phyloP scores from a whole-genome alignment of 345 rosid species.

The Rhodamnia argentea region DNA sequence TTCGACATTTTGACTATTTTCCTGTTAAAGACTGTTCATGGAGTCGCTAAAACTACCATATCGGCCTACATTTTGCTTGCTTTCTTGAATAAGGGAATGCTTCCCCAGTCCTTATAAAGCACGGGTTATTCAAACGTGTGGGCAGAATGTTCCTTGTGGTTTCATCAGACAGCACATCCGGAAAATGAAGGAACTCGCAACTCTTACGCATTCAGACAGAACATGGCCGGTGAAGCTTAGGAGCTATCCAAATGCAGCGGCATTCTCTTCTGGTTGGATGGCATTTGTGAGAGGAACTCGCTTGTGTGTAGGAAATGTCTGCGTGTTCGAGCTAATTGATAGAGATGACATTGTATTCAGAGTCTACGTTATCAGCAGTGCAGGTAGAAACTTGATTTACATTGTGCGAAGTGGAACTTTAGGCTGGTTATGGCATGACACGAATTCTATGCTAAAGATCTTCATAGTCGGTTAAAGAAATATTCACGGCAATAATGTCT shows the following conservation, averaged over 20 bases:
- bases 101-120: neutral
- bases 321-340: neutral
- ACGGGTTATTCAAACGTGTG: neutral
- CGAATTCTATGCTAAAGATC: neutral
- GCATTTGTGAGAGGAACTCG: neutral
- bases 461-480: neutral
- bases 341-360: neutral
- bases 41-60: neutral
- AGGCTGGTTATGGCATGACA: neutral
- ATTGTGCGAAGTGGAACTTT: neutral
- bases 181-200: neutral
- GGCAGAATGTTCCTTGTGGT: neutral
- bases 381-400: no score
- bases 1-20: neutral
- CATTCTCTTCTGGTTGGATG: neutral
- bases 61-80: neutral
- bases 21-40: neutral
- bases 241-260: neutral
- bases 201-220: neutral
- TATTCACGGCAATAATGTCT: neutral
- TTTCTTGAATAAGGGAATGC: neutral
- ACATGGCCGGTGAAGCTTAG: neutral
- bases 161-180: neutral
- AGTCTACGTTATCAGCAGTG: no score
- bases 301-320: neutral